These are phyloP conservation scores for Leucocoprinus birnbaumii DNA, from an alignment of 768 basidiomycete species.

Conservation along the genomic window DNA sequence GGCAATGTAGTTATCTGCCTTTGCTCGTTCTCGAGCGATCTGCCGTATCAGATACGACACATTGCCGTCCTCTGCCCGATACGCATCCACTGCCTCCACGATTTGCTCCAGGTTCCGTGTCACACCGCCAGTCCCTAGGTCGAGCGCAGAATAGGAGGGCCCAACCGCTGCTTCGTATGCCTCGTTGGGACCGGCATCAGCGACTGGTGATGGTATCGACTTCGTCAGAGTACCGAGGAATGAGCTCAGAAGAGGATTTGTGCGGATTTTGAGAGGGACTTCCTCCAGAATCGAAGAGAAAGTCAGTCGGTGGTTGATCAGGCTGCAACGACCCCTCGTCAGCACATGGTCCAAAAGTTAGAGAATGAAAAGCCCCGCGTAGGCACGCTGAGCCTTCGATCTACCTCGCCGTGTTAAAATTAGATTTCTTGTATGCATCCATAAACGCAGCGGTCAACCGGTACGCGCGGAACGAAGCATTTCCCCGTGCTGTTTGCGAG, in stretches of 20 bases:
- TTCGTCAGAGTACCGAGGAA: conserved; percentile 69
- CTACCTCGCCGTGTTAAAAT: conserved; percentile 84
- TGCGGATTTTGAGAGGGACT: conserved; percentile 81
- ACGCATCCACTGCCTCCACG: conserved; percentile 80
- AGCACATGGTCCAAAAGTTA: conserved; percentile 15
- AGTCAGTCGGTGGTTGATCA: conserved; percentile 77
- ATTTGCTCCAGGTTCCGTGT: conserved; percentile 81
- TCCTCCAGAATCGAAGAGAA: conserved; percentile 86
- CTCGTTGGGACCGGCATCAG: conserved; percentile 34
- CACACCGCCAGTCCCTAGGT: conserved; percentile 67
- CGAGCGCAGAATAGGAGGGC: conserved; percentile 64
- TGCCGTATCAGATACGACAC: conserved; percentile 85
- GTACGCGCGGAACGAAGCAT: conserved; percentile 88
- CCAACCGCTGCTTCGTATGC: conserved; percentile 41
- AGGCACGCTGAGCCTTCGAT: not conserved
- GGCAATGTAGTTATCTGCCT: conserved; percentile 74
- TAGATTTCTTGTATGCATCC: conserved; percentile 77
- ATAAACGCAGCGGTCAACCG: conserved; percentile 76
- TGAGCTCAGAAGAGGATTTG: conserved; percentile 74
- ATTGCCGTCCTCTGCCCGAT: conserved; percentile 90
- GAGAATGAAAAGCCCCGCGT: conserved; percentile 3
- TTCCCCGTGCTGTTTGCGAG: conserved; percentile 76
- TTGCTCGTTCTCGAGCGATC: conserved; percentile 79
- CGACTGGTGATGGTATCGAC: conserved; percentile 35
- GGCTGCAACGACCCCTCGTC: conserved; percentile 38